Evolutionary conservation across 1,284 basidiomycete species (phyloP).

Genomic region (Cutaneotrichosporon sp.): DNA sequence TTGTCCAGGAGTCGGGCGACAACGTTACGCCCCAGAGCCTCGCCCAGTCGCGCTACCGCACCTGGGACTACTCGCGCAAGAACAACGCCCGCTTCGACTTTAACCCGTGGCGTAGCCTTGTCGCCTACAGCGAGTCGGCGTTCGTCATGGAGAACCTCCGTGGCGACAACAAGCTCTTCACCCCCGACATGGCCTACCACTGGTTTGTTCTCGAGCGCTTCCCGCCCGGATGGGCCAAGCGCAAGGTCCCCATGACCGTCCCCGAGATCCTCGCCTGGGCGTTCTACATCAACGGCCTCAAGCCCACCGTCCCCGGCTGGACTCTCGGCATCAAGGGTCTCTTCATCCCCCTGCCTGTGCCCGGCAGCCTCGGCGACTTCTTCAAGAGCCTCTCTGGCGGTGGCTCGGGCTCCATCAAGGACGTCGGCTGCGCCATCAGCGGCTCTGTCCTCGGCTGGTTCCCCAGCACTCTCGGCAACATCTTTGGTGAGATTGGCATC

Average conservation of each 20-base stretch:
- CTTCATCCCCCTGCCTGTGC: slow-evolving; percentile 13
- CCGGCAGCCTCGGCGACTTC: slow-evolving; percentile 4
- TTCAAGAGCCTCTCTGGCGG: background rate
- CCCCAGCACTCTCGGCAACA: slow-evolving; percentile 3
- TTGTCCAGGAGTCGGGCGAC: slow-evolving; percentile 10
- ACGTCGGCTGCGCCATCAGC: slow-evolving; percentile 7
- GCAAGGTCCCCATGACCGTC: slow-evolving; percentile 12
- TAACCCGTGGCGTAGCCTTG: slow-evolving; percentile 22
- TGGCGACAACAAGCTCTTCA: slow-evolving; percentile 9
- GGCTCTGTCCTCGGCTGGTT: slow-evolving; percentile 13
- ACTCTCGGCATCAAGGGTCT: slow-evolving; percentile 10
- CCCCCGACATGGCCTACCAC: slow-evolving; percentile 9
- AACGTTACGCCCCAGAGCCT: slow-evolving; percentile 10
- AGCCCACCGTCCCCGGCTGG: slow-evolving; percentile 17
- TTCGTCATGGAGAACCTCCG: slow-evolving; percentile 14
- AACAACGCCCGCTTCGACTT: slow-evolving; percentile 19
- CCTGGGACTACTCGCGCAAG: slow-evolving; percentile 8
- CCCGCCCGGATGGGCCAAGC: slow-evolving; percentile 18
- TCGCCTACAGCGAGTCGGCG: slow-evolving; percentile 21
- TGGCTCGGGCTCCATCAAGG: slow-evolving; percentile 5
- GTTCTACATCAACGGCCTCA: slow-evolving; percentile 7
- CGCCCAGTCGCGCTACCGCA: slow-evolving; percentile 10
- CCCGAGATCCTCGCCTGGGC: slow-evolving; percentile 16
- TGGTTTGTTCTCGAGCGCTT: slow-evolving; percentile 20
- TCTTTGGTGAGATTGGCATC: slow-evolving; percentile 5